Conservation (phyloP, 225 moss, liverwort and hornwort genomes). For the Climacium dendroides region DNA sequence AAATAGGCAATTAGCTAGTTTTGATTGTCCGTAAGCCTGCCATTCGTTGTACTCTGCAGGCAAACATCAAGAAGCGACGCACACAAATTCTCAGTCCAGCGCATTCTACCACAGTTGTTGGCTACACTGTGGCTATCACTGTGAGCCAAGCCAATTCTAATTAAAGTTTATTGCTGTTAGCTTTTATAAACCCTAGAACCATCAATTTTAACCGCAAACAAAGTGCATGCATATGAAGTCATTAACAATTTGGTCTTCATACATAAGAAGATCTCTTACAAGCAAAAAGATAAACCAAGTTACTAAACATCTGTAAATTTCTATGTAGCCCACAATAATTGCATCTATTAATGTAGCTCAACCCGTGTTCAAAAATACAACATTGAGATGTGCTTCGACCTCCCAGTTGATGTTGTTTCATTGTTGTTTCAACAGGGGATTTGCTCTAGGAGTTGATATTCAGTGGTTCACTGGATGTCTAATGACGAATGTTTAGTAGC, state of each 20-base stretch:
- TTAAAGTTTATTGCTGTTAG: background rate
- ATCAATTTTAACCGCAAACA: background rate
- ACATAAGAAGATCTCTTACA: too few species aligned
- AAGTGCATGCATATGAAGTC: background rate
- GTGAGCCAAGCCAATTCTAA: background rate
- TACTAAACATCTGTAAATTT: background rate
- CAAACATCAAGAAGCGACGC: background rate
- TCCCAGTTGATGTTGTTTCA: background rate
- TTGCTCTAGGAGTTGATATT: background rate
- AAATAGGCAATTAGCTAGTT: conserved; percentile 69
- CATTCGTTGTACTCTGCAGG: conserved; percentile 53
- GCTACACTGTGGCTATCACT: background rate
- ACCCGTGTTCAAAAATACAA: background rate
- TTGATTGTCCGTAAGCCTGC: conserved; percentile 84
- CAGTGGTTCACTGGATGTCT: too few species aligned
- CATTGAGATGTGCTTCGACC: background rate
- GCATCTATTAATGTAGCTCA: background rate
- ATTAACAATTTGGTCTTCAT: background rate
- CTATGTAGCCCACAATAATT: background rate
- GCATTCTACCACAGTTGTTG: background rate
- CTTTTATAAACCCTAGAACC: background rate
- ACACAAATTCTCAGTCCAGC: background rate
- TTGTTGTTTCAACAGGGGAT: background rate
- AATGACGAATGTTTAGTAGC: background rate
- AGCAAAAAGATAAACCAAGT: background rate